These are phyloP conservation scores for Vachellia collinsii DNA, from an alignment of 306 rosid genomes.

Conservation along the genomic window DNA sequence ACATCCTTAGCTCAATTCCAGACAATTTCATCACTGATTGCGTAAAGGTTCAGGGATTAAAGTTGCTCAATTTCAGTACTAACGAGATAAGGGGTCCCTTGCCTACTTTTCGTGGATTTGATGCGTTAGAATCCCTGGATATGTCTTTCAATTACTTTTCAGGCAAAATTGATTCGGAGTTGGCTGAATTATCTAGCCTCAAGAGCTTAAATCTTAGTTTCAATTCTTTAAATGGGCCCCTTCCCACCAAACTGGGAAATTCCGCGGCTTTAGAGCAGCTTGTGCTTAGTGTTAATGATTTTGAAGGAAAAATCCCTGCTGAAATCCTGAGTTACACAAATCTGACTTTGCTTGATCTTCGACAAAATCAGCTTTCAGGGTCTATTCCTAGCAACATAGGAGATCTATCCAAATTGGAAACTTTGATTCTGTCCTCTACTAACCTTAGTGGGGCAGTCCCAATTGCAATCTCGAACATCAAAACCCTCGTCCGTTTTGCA, in stretches of 20 bases:
- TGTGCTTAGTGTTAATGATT: conserved; percentile 44
- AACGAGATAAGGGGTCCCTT: conserved; percentile 49
- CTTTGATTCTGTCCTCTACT: conserved; percentile 68
- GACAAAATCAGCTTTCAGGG: conserved; percentile 37
- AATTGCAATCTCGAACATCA: conserved; percentile 38
- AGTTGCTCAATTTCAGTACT: conserved; percentile 56
- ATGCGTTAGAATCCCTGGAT: conserved; percentile 61
- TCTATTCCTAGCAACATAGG: conserved; percentile 52
- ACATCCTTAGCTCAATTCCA: conserved; percentile 47
- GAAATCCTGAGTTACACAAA: conserved; percentile 43
- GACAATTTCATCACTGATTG: conserved; percentile 52
- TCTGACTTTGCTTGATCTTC: conserved; percentile 60
- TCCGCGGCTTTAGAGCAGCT: conserved; percentile 60
- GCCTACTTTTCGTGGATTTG: conserved; percentile 66
- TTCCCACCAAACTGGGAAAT: conserved; percentile 64
- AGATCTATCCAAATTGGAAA: conserved; percentile 57
- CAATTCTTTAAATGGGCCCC: conserved; percentile 34
- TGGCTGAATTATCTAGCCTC: conserved; percentile 58
- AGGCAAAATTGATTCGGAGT: conserved; percentile 45
- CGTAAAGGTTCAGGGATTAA: conserved; percentile 52
- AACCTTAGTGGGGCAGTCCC: conserved; percentile 55
- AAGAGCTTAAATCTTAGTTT: conserved; percentile 51
- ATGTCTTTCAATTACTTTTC: conserved; percentile 44
- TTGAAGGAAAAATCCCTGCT: conserved; percentile 55
- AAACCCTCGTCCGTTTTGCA: conserved; percentile 63